These are phyloP conservation scores for Rhizopus sp. DNA, from an alignment of 371 early-diverging fungal species.

Conservation along the genomic window DNA sequence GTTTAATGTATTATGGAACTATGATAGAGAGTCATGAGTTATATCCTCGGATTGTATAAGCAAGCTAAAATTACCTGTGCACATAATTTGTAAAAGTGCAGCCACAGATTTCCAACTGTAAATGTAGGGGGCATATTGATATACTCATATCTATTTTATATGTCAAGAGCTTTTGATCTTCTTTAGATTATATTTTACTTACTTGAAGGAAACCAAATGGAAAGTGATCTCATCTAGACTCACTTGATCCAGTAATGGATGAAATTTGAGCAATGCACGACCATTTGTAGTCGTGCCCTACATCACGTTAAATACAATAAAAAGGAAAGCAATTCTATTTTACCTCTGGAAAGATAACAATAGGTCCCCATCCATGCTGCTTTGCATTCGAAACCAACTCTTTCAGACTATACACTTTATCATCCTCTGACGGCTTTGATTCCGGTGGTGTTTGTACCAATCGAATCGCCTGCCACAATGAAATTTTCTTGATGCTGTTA, in stretches of 20 bases:
- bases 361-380: conserved; percentile 57
- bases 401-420: conserved; percentile 42
- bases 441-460: conserved; percentile 42
- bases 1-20: conserved; percentile 58
- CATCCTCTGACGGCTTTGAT: neutral
- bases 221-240: conserved; percentile 50
- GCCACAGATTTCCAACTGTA: conserved; percentile 60
- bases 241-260: conserved; percentile 62
- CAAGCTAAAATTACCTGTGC: conserved; percentile 43
- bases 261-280: conserved; percentile 76
- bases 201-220: conserved; percentile 72
- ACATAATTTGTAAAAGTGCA: conserved; percentile 63
- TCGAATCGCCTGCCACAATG: conserved; percentile 63
- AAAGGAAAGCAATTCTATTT: neutral
- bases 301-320: neutral
- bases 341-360: conserved; percentile 85
- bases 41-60: neutral
- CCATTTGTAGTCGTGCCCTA: conserved; percentile 89
- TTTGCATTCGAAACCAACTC: conserved; percentile 56
- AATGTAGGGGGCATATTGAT: conserved; percentile 68
- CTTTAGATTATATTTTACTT: conserved; percentile 22
- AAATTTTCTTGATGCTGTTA: conserved; percentile 52
- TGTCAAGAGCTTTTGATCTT: neutral
- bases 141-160: conserved; percentile 62
- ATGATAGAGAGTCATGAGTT: neutral